Conservation (phyloP, 805 yeast genomes). For the Dipodascus albidus region DNA sequence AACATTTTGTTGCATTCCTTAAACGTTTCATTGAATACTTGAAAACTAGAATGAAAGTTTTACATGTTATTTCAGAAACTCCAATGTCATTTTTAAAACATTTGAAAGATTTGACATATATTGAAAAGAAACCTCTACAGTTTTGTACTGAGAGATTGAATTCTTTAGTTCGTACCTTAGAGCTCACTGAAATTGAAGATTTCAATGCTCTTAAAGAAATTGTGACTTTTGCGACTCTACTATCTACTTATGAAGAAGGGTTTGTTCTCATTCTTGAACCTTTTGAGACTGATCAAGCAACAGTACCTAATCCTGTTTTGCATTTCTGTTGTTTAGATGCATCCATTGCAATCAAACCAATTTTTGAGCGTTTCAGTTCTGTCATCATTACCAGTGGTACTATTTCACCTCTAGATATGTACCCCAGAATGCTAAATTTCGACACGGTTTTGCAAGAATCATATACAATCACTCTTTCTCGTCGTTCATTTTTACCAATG, state of each 20-base stretch:
- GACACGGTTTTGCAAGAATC: constrained; percentile 91
- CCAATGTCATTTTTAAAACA: constrained; percentile 90
- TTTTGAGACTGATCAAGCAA: constrained; percentile 85
- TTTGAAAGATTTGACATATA: constrained; percentile 83
- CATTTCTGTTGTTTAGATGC: constrained; percentile 95
- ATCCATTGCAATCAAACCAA: constrained; percentile 94
- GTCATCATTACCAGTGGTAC: constrained; percentile 97
- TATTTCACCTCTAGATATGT: constrained; percentile 96
- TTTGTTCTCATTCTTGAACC: constrained; percentile 90
- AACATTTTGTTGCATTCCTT: constrained; percentile 88
- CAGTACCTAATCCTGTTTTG: constrained; percentile 93
- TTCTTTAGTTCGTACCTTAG: constrained; percentile 77
- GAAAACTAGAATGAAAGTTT: constrained; percentile 93
- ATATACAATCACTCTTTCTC: constrained; percentile 88
- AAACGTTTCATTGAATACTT: constrained; percentile 88
- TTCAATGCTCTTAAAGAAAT: constrained; percentile 88
- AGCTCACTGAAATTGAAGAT: constrained; percentile 80
- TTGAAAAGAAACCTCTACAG: constrained; percentile 81
- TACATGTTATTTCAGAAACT: constrained; percentile 96
- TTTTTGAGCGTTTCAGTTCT: constrained; percentile 83
- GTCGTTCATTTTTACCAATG: constrained; percentile 88
- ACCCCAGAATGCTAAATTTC: constrained; percentile 91
- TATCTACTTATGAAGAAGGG: constrained; percentile 90
- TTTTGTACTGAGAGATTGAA: constrained; percentile 90
- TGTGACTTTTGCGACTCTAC: constrained; percentile 92